phyloP scores from a whole-genome alignment of 2,329 filamentous ascomycete genomes.

The Pseudogymnoascus sp. region DNA sequence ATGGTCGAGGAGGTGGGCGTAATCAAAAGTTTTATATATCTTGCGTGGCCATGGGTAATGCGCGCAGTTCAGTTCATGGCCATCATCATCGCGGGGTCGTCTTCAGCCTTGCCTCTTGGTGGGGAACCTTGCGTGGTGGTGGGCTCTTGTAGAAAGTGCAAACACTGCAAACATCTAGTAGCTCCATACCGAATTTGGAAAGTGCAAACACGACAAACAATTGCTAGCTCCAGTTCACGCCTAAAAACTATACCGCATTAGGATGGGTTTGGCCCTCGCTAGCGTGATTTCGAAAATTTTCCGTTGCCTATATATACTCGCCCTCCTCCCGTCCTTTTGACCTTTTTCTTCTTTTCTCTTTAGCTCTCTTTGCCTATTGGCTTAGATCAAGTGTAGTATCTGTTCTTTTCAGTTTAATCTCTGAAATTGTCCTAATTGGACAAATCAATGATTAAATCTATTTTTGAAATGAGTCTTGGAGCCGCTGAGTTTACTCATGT shows the following conservation, averaged over 20 bases:
- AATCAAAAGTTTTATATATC: neutral
- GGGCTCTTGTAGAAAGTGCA: neutral
- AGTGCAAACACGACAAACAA: conserved; percentile 5
- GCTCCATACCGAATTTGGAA: neutral
- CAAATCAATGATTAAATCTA: conserved; percentile 73
- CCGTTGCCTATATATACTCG: neutral
- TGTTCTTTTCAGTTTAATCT: conserved; percentile 98
- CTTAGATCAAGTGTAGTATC: conserved; percentile 95
- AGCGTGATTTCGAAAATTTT: conserved; percentile 3
- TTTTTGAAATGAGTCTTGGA: conserved; percentile 53
- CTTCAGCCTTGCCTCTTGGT: neutral
- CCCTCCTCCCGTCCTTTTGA: neutral
- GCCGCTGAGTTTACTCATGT: conserved; percentile 68
- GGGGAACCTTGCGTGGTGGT: neutral
- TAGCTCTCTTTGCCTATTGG: conserved; percentile 52
- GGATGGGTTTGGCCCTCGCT: neutral
- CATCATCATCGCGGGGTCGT: neutral
- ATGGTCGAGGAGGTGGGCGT: neutral
- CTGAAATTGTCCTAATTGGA: conserved; percentile 68
- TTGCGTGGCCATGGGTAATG: neutral
- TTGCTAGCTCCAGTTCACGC: neutral
- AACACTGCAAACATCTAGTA: neutral
- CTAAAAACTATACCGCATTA: neutral
- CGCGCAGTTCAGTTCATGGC: neutral
- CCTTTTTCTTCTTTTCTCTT: conserved; percentile 25